Evolutionary conservation across 1,139 yeast species (phyloP).

Genomic region (Suhomyces wounanorum): DNA sequence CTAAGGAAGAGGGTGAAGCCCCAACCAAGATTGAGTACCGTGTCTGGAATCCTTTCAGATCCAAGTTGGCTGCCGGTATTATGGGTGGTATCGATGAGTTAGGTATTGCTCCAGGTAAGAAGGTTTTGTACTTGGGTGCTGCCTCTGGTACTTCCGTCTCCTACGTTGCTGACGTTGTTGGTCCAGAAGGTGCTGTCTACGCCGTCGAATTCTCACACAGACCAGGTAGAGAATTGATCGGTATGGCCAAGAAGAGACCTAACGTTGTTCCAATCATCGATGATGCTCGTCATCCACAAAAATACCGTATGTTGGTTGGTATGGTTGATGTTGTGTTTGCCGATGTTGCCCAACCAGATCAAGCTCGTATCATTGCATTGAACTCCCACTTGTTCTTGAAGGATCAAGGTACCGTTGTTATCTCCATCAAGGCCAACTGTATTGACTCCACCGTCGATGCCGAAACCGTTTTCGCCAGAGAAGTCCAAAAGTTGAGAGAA

Average conservation of each 20-base stretch:
- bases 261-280: constrained; percentile 97
- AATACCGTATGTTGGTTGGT: constrained; percentile 97
- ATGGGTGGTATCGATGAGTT: constrained; percentile 99
- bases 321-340: constrained; percentile 99
- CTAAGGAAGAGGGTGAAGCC: constrained; percentile 81
- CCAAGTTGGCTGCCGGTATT: constrained; percentile 99
- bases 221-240: constrained; percentile 98
- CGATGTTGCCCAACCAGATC: constrained; percentile 99
- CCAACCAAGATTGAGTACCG: constrained; percentile 97
- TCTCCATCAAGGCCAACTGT: constrained; percentile 99
- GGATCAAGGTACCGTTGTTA: constrained; percentile 97
- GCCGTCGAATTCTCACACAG: constrained; percentile 99
- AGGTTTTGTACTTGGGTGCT: constrained; percentile 97
- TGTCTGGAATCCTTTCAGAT: constrained; percentile 99
- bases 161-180: constrained; percentile 97
- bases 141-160: constrained; percentile 99
- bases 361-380: constrained; percentile 98
- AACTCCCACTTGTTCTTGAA: constrained; percentile 97
- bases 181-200: constrained; percentile 98
- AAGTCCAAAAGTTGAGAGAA: constrained; percentile 97
- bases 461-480: constrained; percentile 98
- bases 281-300: constrained; percentile 99
- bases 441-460: constrained; percentile 99
- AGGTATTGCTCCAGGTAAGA: constrained; percentile 96
- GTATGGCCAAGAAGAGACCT: constrained; percentile 99